A percentile compares a stretch with the other conserved stretches of the same genome.
phyloP scores from a whole-genome alignment of 208 protist species.

The Tetramitus jugosus region DNA sequence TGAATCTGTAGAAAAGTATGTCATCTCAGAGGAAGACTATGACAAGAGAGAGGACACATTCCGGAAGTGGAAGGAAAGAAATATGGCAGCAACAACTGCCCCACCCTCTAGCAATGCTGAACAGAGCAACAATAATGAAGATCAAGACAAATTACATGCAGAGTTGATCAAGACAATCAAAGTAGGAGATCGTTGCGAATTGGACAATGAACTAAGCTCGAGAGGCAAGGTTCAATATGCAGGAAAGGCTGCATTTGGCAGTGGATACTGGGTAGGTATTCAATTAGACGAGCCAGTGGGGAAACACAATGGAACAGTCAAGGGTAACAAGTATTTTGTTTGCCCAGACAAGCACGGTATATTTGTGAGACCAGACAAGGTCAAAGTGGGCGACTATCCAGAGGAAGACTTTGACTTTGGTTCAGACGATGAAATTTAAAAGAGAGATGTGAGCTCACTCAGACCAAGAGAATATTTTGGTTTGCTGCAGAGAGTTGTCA shows the following conservation, averaged over 20 bases:
- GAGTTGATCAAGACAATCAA: constrained; percentile 45
- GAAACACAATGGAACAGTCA: constrained; percentile 81
- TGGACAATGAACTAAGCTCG: constrained; percentile 58
- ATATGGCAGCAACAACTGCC: constrained; percentile 54
- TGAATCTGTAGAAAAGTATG: constrained; percentile 75
- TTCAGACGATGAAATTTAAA: background rate
- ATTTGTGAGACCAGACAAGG: constrained; percentile 68
- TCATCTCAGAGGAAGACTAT: constrained; percentile 75
- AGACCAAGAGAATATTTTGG: no score
- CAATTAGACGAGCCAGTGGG: constrained; percentile 85
- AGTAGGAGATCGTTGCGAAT: constrained; percentile 68
- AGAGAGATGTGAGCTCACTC: no score
- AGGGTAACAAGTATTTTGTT: constrained; percentile 70
- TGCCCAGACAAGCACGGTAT: constrained; percentile 65
- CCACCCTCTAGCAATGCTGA: no score
- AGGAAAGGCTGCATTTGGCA: constrained; percentile 62
- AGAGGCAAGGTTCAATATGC: constrained; percentile 70
- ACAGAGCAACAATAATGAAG: constrained; percentile 45
- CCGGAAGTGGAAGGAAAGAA: constrained; percentile 59
- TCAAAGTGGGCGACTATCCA: constrained; percentile 73
- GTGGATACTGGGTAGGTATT: constrained; percentile 77
- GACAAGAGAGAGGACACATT: constrained; percentile 66
- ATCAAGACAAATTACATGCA: constrained; percentile 59
- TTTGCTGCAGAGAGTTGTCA: no score
- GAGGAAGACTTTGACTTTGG: constrained; percentile 57